A percentile compares a stretch with the other conserved stretches of the same genome.
Evolutionary conservation across 192 early-diverging fungal genomes (phyloP).

Genomic region (Umbelopsis sp.): DNA sequence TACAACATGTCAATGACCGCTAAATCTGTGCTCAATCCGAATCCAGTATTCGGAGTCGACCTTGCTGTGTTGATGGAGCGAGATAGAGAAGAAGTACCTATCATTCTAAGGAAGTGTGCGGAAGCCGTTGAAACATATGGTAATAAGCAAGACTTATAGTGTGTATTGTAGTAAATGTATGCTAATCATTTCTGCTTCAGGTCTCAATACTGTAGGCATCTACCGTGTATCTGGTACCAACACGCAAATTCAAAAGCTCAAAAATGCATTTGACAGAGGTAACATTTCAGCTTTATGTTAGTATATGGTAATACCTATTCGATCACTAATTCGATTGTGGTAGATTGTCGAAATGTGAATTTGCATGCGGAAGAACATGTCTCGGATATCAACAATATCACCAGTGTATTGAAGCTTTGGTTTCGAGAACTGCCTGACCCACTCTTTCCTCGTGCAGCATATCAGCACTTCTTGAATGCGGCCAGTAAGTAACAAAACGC

Average conservation of each 20-base stretch:
- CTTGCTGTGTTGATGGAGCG: conserved; percentile 71
- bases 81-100: conserved; percentile 73
- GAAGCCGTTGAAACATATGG: conserved; percentile 80
- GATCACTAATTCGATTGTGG: not conserved
- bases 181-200: conserved; percentile 26
- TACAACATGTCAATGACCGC: conserved; percentile 55
- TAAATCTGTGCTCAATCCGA: conserved; percentile 65
- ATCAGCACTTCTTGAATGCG: conserved; percentile 70
- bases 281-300: conserved; percentile 1
- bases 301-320: not conserved
- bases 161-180: not conserved
- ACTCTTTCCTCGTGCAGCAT: conserved; percentile 71
- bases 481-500: conserved; percentile 54
- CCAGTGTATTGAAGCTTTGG: conserved; percentile 90
- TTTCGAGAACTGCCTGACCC: conserved; percentile 92
- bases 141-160: not conserved
- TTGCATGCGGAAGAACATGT: conserved; percentile 60
- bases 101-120: conserved; percentile 79
- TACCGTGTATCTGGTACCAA: conserved; percentile 89
- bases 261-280: conserved; percentile 75
- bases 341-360: conserved; percentile 54
- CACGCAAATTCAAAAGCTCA: conserved; percentile 73
- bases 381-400: conserved; percentile 81
- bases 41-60: conserved; percentile 82
- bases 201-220: conserved; percentile 78